Percentiles rank a stretch among this genome's conserved stretches.
phyloP scores from a whole-genome alignment of 805 yeast genomes.

The Nakazawaea populi region DNA sequence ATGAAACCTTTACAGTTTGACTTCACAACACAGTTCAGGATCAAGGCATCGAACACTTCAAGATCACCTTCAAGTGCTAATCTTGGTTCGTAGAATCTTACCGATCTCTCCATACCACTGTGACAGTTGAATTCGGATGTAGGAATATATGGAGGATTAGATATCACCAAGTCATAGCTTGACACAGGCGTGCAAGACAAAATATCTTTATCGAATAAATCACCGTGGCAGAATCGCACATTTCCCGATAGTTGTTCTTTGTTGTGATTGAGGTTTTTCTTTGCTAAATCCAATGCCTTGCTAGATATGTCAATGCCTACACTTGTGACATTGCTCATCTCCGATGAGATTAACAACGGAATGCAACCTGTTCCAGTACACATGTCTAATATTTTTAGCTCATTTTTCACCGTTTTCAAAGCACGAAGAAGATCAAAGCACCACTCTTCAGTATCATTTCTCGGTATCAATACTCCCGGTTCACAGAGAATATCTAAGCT shows the following conservation, averaged over 20 bases:
- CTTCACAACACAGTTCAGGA: conserved; percentile 35
- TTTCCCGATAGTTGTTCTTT: neutral
- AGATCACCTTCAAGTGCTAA: conserved; percentile 74
- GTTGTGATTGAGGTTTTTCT: conserved; percentile 30
- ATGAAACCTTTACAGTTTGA: conserved; percentile 51
- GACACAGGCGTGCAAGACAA: neutral
- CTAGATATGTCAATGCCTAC: conserved; percentile 53
- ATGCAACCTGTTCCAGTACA: conserved; percentile 93
- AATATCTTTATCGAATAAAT: conserved; percentile 14
- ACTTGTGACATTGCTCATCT: conserved; percentile 14
- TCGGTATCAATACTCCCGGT: conserved; percentile 73
- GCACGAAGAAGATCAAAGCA: conserved; percentile 31
- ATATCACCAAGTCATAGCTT: conserved; percentile 47
- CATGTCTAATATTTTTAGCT: conserved; percentile 48
- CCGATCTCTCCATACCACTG: conserved; percentile 56
- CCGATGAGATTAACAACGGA: conserved; percentile 43
- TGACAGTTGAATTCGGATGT: conserved; percentile 29
- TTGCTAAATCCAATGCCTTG: conserved; percentile 46
- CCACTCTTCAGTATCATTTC: conserved; percentile 98
- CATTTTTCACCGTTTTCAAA: conserved; percentile 25
- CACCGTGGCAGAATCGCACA: conserved; percentile 17
- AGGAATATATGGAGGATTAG: conserved; percentile 93
- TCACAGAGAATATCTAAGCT: conserved; percentile 51
- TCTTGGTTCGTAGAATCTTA: conserved; percentile 65
- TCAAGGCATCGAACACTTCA: conserved; percentile 61